Evolutionary conservation across 2,329 filamentous ascomycete species (phyloP).

Genomic region (Aureobasidium zeae): DNA sequence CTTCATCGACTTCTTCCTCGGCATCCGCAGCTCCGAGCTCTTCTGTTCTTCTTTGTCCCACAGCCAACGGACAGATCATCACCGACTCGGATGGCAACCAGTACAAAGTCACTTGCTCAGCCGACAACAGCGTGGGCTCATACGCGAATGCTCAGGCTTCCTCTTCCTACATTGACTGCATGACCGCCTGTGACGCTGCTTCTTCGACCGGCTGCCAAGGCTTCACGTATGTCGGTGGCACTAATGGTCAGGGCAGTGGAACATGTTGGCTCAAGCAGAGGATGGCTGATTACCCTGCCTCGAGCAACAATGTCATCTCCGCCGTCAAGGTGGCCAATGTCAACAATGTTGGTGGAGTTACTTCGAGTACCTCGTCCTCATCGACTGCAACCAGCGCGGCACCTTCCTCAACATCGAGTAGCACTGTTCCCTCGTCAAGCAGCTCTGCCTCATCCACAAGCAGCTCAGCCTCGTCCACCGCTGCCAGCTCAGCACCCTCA

Average conservation of each 20-base stretch:
- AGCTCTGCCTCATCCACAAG: background rate
- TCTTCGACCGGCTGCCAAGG: constrained; percentile 15
- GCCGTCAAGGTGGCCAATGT: constrained; percentile 16
- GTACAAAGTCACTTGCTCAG: constrained; percentile 17
- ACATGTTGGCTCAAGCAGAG: constrained; percentile 21
- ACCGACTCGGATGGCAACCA: constrained; percentile 16
- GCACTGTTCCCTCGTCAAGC: constrained; percentile 4
- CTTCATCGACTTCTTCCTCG: constrained; percentile 5
- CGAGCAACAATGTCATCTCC: constrained; percentile 15
- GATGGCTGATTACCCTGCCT: constrained; percentile 14
- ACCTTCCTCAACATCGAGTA: constrained; percentile 1
- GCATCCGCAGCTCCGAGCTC: constrained; percentile 16
- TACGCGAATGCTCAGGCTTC: constrained; percentile 16
- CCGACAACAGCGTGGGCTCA: constrained; percentile 16
- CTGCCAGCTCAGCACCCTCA: constrained; percentile 11
- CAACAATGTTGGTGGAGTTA: constrained; percentile 21
- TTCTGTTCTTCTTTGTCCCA: constrained; percentile 17
- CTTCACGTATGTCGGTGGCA: constrained; percentile 19
- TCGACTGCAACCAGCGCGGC: background rate
- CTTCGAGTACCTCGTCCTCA: background rate
- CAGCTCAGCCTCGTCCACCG: background rate
- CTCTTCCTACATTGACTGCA: constrained; percentile 17
- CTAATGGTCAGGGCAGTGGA: constrained; percentile 20
- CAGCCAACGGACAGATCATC: constrained; percentile 20
- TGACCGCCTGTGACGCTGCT: constrained; percentile 17